Evolutionary conservation across 2,329 filamentous ascomycete species (phyloP).

Genomic region (Penicillium sp.): DNA sequence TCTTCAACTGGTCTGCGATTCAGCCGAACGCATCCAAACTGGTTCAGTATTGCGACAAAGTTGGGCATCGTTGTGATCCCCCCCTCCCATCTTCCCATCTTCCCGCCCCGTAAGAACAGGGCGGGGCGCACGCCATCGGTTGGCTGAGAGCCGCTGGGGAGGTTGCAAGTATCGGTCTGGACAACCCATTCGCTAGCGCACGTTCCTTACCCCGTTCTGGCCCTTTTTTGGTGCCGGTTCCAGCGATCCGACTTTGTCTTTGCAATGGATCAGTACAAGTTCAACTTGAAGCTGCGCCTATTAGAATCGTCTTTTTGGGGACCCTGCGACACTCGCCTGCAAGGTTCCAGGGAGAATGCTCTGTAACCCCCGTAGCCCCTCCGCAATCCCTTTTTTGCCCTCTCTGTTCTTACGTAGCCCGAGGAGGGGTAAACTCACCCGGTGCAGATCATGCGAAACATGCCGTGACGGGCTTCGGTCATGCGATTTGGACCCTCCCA

Average conservation of each 20-base stretch:
- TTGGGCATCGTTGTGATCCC: slow-evolving; percentile 21
- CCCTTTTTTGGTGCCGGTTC: slow-evolving; percentile 3
- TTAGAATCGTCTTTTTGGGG: slow-evolving; percentile 5
- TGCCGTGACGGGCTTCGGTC: slow-evolving; percentile 17
- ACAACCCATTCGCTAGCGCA: slow-evolving; percentile 15
- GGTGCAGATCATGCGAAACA: slow-evolving; percentile 31
- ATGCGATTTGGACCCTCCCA: slow-evolving; percentile 21
- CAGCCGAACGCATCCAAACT: slow-evolving; percentile 29
- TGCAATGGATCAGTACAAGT: background rate
- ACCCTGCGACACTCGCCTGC: slow-evolving; percentile 14
- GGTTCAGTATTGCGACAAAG: slow-evolving; percentile 24
- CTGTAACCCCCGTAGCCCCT: slow-evolving; percentile 15
- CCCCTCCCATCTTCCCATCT: too few relatives aligned
- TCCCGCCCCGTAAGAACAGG: too few relatives aligned
- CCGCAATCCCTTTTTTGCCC: slow-evolving; percentile 9
- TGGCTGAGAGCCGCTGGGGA: background rate
- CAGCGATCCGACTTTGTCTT: slow-evolving; percentile 3
- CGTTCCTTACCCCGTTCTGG: slow-evolving; percentile 10
- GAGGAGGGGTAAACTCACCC: slow-evolving; percentile 31
- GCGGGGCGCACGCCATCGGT: slow-evolving; percentile 1
- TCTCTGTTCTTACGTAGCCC: slow-evolving; percentile 24
- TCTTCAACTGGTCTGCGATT: slow-evolving; percentile 16
- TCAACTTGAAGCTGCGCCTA: background rate
- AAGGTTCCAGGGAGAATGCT: slow-evolving; percentile 23
- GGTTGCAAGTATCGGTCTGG: slow-evolving; percentile 12